Evolutionary conservation across 352 stramenopile genomes (phyloP).

Genomic region (Aphanomyces cochlioides): DNA sequence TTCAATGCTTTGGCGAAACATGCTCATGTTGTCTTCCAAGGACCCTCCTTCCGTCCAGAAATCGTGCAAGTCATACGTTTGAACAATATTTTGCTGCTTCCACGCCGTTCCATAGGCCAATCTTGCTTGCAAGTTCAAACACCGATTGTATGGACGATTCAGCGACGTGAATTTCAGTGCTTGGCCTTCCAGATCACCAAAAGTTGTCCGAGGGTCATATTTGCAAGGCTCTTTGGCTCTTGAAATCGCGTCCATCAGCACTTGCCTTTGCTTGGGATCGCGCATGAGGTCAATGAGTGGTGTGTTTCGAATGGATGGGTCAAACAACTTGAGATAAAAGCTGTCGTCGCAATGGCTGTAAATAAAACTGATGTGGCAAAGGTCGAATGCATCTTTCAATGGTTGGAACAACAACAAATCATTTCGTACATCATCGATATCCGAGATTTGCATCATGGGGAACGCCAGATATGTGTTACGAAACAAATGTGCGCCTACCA

Average conservation of each 20-base stretch:
- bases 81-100: neutral
- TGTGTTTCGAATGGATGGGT: conserved; percentile 8
- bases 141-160: neutral
- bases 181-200: neutral
- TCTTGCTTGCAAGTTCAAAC: neutral
- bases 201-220: neutral
- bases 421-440: conserved; percentile 31
- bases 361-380: conserved; percentile 31
- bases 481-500: neutral
- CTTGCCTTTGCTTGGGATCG: neutral
- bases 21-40: neutral
- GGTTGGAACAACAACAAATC: conserved; percentile 32
- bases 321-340: conserved; percentile 27
- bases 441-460: conserved; percentile 1
- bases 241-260: neutral
- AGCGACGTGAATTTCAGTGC: neutral
- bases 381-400: conserved; percentile 29
- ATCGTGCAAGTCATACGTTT: neutral
- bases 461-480: neutral
- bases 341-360: conserved; percentile 8
- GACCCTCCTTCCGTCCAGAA: neutral
- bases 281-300: neutral
- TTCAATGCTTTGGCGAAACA: too few species aligned
- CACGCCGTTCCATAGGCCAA: neutral
- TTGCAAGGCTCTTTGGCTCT: neutral